Percentiles rank a stretch among this genome's conserved stretches.
These are phyloP conservation scores for Gynochthodes officinalis DNA, from an alignment of 257 asterid species.

Conservation along the genomic window DNA sequence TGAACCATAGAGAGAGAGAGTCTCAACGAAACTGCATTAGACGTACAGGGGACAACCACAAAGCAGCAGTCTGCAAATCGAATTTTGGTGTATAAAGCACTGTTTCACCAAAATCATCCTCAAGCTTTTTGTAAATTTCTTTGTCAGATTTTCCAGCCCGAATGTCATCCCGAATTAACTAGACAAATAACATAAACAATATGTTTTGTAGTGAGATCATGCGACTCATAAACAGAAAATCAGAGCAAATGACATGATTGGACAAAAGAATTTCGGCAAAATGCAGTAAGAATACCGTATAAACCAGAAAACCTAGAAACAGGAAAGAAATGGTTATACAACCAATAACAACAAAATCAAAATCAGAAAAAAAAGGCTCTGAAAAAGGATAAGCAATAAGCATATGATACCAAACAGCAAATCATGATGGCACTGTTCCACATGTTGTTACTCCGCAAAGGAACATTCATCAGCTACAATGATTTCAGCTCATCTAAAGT, in stretches of 20 bases:
- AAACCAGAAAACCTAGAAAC: not conserved
- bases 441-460: not conserved
- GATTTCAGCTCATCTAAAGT: not conserved
- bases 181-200: constrained; percentile 3
- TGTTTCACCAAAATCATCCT: constrained; percentile 87
- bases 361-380: not conserved
- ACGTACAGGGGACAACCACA: constrained; percentile 93
- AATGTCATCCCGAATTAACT: constrained; percentile 82
- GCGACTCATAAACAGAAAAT: not conserved
- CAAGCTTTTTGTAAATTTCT: constrained; percentile 80
- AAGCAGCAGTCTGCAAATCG: constrained; percentile 88
- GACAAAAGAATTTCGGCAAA: not conserved
- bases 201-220: not conserved
- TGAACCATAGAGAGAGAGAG: not conserved
- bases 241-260: not conserved
- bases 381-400: not conserved
- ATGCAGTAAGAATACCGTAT: not conserved
- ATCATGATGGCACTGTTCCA: not conserved
- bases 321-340: not conserved
- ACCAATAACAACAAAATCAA: not conserved
- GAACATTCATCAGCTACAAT: not conserved
- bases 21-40: not conserved
- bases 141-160: constrained; percentile 74
- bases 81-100: constrained; percentile 89
- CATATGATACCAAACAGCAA: not conserved